Conservation (phyloP, 345 rosid species). For the Fremontodendron californicum region DNA sequence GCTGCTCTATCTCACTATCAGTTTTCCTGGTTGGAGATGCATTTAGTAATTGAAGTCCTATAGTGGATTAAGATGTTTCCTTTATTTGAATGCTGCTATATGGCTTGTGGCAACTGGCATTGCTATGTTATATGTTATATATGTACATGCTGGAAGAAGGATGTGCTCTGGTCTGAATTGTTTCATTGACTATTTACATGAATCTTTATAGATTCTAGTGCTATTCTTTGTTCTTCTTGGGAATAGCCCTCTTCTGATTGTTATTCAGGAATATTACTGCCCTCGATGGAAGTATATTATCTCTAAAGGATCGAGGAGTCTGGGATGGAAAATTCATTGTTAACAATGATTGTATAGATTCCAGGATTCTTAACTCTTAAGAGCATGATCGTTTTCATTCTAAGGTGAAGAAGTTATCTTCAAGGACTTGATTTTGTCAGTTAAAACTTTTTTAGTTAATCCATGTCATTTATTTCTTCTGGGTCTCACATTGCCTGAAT, state of each 20-base stretch:
- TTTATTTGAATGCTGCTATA: background rate
- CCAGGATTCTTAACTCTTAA: background rate
- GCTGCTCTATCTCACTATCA: background rate
- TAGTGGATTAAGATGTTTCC: background rate
- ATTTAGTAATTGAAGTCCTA: background rate
- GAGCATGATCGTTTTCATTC: background rate
- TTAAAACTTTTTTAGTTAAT: background rate
- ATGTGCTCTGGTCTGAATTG: background rate
- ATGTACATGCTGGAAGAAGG: background rate
- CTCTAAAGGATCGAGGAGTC: background rate
- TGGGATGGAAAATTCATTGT: background rate
- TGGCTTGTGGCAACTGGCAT: background rate
- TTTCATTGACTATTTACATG: background rate
- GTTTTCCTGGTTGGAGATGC: background rate
- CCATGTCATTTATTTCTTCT: background rate
- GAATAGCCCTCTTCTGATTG: background rate
- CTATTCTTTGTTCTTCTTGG: background rate
- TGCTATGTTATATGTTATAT: background rate
- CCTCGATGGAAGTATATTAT: too few relatives aligned
- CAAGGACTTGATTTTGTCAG: background rate
- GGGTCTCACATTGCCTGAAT: background rate
- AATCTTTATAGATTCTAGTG: background rate
- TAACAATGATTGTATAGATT: background rate
- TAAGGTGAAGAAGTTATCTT: background rate
- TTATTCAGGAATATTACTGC: background rate